phyloP scores from a whole-genome alignment of 352 stramenopile species.

The Pythium vanterpoolii region DNA sequence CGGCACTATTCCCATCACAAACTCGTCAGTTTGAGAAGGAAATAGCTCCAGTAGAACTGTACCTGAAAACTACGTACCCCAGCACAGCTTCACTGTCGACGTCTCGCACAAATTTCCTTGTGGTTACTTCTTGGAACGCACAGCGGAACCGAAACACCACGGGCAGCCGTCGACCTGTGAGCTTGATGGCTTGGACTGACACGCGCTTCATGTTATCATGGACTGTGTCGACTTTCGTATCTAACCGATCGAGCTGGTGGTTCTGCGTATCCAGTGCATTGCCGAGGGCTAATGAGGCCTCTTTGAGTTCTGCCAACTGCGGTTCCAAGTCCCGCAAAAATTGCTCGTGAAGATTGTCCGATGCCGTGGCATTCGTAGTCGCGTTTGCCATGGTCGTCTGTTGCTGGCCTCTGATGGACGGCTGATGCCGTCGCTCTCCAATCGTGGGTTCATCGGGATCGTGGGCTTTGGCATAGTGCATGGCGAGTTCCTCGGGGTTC shows the following conservation, averaged over 20 bases:
- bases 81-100: slow-evolving; percentile 55
- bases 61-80: slow-evolving; percentile 30
- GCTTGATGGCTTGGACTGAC: slow-evolving; percentile 54
- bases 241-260: slow-evolving; percentile 51
- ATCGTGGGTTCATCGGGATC: slow-evolving; percentile 6
- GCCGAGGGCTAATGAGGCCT: slow-evolving; percentile 56
- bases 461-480: slow-evolving; percentile 56
- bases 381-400: neutral
- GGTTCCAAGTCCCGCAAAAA: slow-evolving; percentile 56
- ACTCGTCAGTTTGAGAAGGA: neutral
- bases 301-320: slow-evolving; percentile 61
- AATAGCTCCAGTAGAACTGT: neutral
- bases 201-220: slow-evolving; percentile 72
- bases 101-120: slow-evolving; percentile 49
- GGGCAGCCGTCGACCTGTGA: slow-evolving; percentile 35
- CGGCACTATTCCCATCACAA: slow-evolving; percentile 35
- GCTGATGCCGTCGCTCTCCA: neutral
- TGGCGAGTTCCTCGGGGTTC: slow-evolving; percentile 46
- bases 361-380: no score
- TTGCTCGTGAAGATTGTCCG: slow-evolving; percentile 32
- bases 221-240: slow-evolving; percentile 58
- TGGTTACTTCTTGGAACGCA: slow-evolving; percentile 62
- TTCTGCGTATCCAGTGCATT: slow-evolving; percentile 65
- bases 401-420: neutral
- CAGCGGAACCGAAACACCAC: slow-evolving; percentile 63